phyloP scores from a whole-genome alignment of 208 protist species.

The Trypanosoma vivax region DNA sequence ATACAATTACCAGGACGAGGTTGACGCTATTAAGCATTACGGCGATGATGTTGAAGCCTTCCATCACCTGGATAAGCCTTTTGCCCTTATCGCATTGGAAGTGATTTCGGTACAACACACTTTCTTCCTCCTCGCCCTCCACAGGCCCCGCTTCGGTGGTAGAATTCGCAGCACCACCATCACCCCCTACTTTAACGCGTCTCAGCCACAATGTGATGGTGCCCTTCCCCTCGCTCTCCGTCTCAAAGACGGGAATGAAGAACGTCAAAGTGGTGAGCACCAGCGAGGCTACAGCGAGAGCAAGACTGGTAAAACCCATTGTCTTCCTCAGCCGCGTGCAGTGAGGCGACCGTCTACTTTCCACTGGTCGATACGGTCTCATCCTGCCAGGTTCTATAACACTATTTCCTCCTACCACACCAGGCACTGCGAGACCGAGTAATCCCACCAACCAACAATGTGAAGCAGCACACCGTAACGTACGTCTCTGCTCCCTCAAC shows the following conservation, averaged over 20 bases:
- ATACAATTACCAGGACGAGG: conserved; percentile 31
- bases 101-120: conserved; percentile 16
- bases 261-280: background rate
- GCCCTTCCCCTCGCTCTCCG: background rate
- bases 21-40: conserved; percentile 29
- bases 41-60: conserved; percentile 36
- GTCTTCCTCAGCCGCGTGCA: no score
- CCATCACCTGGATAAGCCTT: conserved; percentile 39
- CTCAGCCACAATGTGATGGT: background rate
- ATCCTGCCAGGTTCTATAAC: no score
- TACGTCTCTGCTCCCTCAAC: no score
- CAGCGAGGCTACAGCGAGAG: background rate
- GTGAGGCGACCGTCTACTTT: no score
- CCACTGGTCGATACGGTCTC: no score
- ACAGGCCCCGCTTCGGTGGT: no score
- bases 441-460: no score
- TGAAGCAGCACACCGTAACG: no score
- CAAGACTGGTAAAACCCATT: background rate
- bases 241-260: conserved; percentile 1
- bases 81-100: conserved; percentile 40
- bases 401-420: no score
- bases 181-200: background rate
- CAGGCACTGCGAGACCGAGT: no score
- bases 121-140: background rate
- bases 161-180: no score